Evolutionary conservation across 192 early-diverging fungal genomes (phyloP), one percentile per base, ranked within the genome.

Genomic region (Backusella sp.): DNA sequence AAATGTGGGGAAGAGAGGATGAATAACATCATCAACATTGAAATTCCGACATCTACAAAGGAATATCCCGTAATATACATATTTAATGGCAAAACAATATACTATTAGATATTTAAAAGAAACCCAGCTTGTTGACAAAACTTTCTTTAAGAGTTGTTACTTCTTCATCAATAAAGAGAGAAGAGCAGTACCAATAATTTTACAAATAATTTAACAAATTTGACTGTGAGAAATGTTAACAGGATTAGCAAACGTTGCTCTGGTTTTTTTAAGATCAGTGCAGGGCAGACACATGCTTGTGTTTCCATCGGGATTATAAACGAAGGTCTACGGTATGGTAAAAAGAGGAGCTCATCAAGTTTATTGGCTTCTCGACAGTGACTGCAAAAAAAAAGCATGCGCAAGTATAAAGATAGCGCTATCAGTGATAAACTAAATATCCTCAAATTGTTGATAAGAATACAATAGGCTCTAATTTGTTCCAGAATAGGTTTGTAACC

Each of bases 401-500:
- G n/a, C 53, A 12, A 9, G 19, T 26, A 59, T 11, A 59, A 59
- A 59, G 53, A 59, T 59, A 59, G 53, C 11, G 53, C 26, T 59
- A 59, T 59, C 53, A 59, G 23, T 59, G 53, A 59, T 59, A 59
- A 59, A 59, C 53, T 59, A 59, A 59, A 59, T 59, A 59, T 23
- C 56, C 23, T 59, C 56, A 59, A 59, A 26, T 11, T 44, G 42
- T 26, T 59, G 23, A 59, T 59, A 59, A 23, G 23, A 26, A 59
- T 26, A 26, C 56, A 59, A 59, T 59, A 59, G 56, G 23, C 23
- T 59, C 19, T 59, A 59, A 59, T 59, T 59, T 28, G 46, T 59
- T 59, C 56, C 56, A 59, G 56, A 59, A 59, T 59, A 59, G 56
- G 56, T 59, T 59, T 59, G 56, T 59, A 14, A 59, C 56, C 56